Evolutionary conservation across 495 filamentous ascomycete species (phyloP), one percentile per base, ranked within the genome.

Genomic region (Tuber magnatum): DNA sequence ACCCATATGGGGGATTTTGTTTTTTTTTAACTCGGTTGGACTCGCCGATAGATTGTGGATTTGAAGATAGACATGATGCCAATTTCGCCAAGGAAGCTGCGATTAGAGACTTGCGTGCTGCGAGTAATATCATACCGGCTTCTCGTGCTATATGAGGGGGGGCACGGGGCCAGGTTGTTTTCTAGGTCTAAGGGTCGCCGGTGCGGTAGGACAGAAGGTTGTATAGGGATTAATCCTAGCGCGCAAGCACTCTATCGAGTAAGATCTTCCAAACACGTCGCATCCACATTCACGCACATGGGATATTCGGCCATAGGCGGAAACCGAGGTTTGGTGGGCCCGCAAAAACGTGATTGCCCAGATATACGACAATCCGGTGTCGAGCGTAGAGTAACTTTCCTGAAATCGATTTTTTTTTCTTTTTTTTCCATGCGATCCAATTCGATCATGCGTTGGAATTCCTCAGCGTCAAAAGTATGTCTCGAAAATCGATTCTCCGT

Each of bases 401-500:
- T 10, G 51, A 61, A 14, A 61, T 16, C 51, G 10, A 0, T 28
- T 28, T 24, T 24, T 24, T 48, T 8, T 24, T 20, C 5, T n/a
- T 16, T n/a, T 24, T n/a, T n/a, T n/a, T n/a, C n/a, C n/a, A n/a
- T 61, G n/a, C 3, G 12, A 61, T 28, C 24, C 3, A 24, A 9
- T 10, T 28, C 12, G 51, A 14, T 32, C 24, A 10, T 14, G 24
- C 10, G 28, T 61, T n/a, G 9, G 1, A 18, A 35, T 65, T 35
- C 56, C 7, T 20, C 14, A 7, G 28, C 14, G 56, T 28, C 28
- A 35, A 65, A 46, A 20, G 18, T 14, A 12, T 4, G 12, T 8
- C 16, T 4, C 28, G 7, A 5, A 8, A 28, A 35, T 32, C 61
- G 68, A 69, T 80, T 76, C 78, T 76, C 77, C 83, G 84, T 85